Base-by-base conservation (phyloP, 1,139 yeast genomes). In the Yamadazyma dushanensis region DNA sequence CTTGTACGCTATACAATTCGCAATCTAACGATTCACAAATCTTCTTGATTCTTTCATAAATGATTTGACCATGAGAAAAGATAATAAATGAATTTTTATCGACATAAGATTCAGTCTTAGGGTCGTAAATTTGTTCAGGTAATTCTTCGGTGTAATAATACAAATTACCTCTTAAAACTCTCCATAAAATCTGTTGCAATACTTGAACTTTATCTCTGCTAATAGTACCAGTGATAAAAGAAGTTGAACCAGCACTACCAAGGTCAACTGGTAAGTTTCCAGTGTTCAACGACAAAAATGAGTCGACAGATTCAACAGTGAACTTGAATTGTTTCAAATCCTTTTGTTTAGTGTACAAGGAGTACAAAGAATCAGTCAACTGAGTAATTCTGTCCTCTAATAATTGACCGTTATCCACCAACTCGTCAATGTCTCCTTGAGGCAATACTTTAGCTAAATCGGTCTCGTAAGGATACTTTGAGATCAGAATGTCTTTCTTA, bases 181-280 rank as follows among this genome's bases (percentile, higher is more conserved):
- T 78, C 97, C 97, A 92, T 46, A 94, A 70, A 37, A 94, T 88
- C 50, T 88, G 86, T 57, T 89, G 95, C 48, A 92, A 67, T 3
- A 85, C 73, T 32, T 71, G 68, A 35, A 83, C 79, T 54, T 85
- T 85, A 17, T 75, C 76, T 40, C 94, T 76, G 43, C 80, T 77
- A 34, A 94, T 83, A 8, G 88, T 87, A 49, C 98, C 98, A 17
- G 94, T 73, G 27, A 90, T 81, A 49, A 85, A 87, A 47, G 63
- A 50, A 10, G 51, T 38, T 7, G 53, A 52, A 31, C 48, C 41
- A 14, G 46, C 29, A 7, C 47, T 47, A 26, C 40, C 35, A 26
- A 46, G 44, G 55, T 24, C 29, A 27, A 37, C 16, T 4, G 49
- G 45, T n/a, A 44, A 43, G 25, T 52, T 51, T 1, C 49, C 57